These are phyloP conservation scores for Xylariaceae sp. DNA, from an alignment of 2,329 filamentous ascomycete genomes.

Conservation along the genomic window DNA sequence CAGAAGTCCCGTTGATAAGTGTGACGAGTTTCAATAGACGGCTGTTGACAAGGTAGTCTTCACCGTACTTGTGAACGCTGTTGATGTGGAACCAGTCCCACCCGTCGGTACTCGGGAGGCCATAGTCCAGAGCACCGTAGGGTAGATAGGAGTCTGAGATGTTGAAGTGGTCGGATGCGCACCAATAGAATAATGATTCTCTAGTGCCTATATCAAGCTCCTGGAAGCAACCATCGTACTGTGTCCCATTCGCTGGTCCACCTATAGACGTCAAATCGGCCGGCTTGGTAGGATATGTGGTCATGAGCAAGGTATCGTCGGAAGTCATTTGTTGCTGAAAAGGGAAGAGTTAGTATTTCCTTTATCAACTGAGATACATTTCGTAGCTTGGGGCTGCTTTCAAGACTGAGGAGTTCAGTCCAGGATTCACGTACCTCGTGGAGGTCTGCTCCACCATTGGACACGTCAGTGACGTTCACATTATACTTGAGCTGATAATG, in stretches of 20 bases:
- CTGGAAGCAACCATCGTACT: conserved; percentile 13
- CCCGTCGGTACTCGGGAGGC: background rate
- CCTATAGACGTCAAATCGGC: conserved; percentile 7
- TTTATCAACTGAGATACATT: too few species aligned
- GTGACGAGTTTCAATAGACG: conserved; percentile 26
- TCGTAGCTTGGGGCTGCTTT: too few species aligned
- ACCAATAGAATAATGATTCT: conserved; percentile 13
- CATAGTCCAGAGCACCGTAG: conserved; percentile 1
- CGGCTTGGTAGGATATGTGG: conserved; percentile 6
- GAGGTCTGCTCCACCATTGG: too few species aligned
- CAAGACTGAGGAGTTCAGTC: too few species aligned
- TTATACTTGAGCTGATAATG: too few species aligned
- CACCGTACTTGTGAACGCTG: conserved; percentile 29
- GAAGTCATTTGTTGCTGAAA: conserved; percentile 12
- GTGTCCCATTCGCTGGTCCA: conserved; percentile 7
- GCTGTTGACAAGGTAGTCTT: conserved; percentile 33
- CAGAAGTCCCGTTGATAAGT: conserved; percentile 25
- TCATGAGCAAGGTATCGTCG: conserved; percentile 9
- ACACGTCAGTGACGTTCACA: too few species aligned
- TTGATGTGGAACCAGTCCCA: conserved; percentile 38
- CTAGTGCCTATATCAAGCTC: conserved; percentile 14
- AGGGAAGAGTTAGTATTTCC: too few species aligned
- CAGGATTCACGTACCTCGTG: too few species aligned
- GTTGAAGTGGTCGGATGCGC: conserved; percentile 9
- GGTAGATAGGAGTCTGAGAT: conserved; percentile 1